Conservation (phyloP, 1,139 yeast species). For the Saccharomyces pastorianus region DNA sequence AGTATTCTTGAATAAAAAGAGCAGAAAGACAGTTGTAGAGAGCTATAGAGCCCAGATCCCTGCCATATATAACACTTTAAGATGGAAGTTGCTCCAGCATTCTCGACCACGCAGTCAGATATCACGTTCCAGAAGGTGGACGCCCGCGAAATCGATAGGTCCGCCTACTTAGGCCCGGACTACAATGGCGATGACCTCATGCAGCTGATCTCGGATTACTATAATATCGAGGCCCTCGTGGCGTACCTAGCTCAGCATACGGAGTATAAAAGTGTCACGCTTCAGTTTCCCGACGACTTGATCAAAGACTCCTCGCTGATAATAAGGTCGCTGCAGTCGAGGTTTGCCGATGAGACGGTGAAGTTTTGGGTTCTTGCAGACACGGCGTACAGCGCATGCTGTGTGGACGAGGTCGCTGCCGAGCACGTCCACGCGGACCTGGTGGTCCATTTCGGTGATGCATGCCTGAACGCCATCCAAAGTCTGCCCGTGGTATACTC, state of each 20-base stretch:
- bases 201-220: conserved; percentile 39
- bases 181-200: conserved; percentile 27
- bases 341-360: conserved; percentile 5
- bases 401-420: conserved; percentile 95
- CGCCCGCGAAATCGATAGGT: conserved; percentile 31
- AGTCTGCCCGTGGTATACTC: conserved; percentile 69
- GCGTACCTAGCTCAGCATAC: conserved; percentile 33
- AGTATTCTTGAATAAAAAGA: no score
- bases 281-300: conserved; percentile 83
- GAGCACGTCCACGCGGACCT: conserved; percentile 82
- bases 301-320: conserved; percentile 74
- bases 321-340: conserved; percentile 37
- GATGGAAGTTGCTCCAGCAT: conserved; percentile 42
- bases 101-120: conserved; percentile 48
- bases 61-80: no score
- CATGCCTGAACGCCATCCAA: conserved; percentile 75
- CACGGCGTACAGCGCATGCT: conserved; percentile 90
- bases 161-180: conserved; percentile 33
- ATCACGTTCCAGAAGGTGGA: conserved; percentile 39
- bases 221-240: conserved; percentile 43
- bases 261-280: conserved; percentile 48
- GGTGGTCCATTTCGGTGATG: conserved; percentile 90
- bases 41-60: no score
- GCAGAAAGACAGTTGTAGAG: no score
- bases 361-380: conserved; percentile 78